Evolutionary conservation across 495 filamentous ascomycete genomes (phyloP).

Genomic region (Aspergillus nanangensis): DNA sequence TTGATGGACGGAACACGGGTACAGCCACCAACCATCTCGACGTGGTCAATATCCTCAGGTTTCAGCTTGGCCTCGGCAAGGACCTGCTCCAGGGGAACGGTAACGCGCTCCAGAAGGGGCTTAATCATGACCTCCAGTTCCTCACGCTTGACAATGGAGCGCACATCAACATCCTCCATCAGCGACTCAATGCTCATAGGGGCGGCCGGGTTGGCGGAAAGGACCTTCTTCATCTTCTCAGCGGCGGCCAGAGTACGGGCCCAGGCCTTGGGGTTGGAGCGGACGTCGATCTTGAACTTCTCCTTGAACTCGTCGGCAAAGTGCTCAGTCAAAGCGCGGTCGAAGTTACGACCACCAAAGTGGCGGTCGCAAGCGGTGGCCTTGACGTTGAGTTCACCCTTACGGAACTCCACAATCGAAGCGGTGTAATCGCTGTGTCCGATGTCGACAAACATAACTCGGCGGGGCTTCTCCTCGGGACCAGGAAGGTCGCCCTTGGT

Average conservation of each 20-base stretch:
- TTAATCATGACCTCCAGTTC: constrained; percentile 88
- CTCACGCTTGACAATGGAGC: constrained; percentile 83
- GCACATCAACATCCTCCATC: constrained; percentile 96
- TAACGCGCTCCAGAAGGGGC: constrained; percentile 74
- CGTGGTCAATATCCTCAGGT: constrained; percentile 84
- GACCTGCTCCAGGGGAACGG: constrained; percentile 77
- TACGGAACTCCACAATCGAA: constrained; percentile 93
- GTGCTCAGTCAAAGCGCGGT: constrained; percentile 89
- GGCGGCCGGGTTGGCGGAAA: constrained; percentile 90
- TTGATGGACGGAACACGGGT: constrained; percentile 94
- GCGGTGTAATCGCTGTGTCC: constrained; percentile 93
- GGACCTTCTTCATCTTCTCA: constrained; percentile 98
- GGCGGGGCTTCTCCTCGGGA: constrained; percentile 85
- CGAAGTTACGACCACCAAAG: constrained; percentile 97
- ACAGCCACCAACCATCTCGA: constrained; percentile 93
- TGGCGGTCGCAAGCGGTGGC: constrained; percentile 91
- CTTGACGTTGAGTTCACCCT: constrained; percentile 94
- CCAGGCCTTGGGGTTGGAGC: constrained; percentile 81
- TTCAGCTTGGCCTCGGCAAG: constrained; percentile 87
- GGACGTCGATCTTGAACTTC: constrained; percentile 88
- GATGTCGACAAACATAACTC: constrained; percentile 92
- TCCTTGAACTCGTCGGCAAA: constrained; percentile 92
- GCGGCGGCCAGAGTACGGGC: constrained; percentile 80
- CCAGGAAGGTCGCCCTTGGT: constrained; percentile 90
- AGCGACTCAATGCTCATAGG: constrained; percentile 98